Percentiles rank a stretch among this genome's conserved stretches.
Conservation (phyloP, 2,329 filamentous ascomycete genomes). For the Tolypocladium pustulatum region DNA sequence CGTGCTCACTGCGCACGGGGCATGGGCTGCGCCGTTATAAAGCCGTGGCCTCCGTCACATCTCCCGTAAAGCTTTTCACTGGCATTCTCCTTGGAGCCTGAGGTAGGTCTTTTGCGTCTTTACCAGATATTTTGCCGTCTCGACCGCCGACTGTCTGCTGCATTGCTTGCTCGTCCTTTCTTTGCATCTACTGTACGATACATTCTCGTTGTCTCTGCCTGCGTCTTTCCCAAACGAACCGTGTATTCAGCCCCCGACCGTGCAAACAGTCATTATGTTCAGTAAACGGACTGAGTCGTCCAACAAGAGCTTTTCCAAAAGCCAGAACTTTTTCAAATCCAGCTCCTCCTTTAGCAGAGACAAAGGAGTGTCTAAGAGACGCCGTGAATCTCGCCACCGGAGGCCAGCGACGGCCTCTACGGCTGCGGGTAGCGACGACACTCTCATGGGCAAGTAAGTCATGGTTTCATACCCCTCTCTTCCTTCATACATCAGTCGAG, state of each 20-base stretch:
- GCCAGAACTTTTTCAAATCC: slow-evolving; percentile 38
- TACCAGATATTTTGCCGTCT: neutral
- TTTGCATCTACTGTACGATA: neutral
- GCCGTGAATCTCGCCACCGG: slow-evolving; percentile 37
- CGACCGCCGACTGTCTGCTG: neutral
- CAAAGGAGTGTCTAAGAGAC: slow-evolving; percentile 42
- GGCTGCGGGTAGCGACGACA: slow-evolving; percentile 23
- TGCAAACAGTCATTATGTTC: slow-evolving; percentile 29
- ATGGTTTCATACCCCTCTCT: neutral
- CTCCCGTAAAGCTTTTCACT: slow-evolving; percentile 7
- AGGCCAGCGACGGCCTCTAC: slow-evolving; percentile 38
- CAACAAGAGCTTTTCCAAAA: slow-evolving; percentile 43
- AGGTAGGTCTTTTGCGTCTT: neutral
- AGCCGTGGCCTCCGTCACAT: slow-evolving; percentile 8
- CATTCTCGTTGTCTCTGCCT: neutral
- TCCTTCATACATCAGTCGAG: neutral
- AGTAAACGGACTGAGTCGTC: slow-evolving; percentile 31
- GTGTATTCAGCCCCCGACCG: neutral
- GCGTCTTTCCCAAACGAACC: too few species aligned
- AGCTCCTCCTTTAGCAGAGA: slow-evolving; percentile 45
- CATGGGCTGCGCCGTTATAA: slow-evolving; percentile 7
- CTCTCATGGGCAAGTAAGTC: slow-evolving; percentile 33
- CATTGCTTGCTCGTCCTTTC: neutral
- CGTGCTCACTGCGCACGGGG: neutral
- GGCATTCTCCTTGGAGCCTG: neutral